Percentiles rank a stretch among this genome's conserved stretches.
phyloP scores from a whole-genome alignment of 768 basidiomycete genomes.

The Amanita pallidorosea region DNA sequence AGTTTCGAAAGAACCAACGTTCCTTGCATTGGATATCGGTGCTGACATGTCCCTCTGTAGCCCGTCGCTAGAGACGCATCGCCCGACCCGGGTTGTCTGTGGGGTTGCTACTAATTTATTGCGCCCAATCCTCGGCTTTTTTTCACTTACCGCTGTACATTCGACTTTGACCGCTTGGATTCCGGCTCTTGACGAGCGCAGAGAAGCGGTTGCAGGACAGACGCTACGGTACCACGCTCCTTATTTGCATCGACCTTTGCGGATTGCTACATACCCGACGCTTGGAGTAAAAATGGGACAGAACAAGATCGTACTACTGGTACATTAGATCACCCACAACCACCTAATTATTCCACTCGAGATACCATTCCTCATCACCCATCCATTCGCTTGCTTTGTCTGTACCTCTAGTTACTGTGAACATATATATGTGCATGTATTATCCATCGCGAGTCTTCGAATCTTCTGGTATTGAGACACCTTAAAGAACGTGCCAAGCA shows the following conservation, averaged over 20 bases:
- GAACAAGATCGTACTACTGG: neutral
- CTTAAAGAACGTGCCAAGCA: constrained; percentile 3
- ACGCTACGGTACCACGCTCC: neutral
- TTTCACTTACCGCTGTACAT: neutral
- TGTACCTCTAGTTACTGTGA: neutral
- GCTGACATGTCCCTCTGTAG: constrained; percentile 5
- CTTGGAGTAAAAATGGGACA: neutral
- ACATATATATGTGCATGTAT: neutral
- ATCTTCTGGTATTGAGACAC: neutral
- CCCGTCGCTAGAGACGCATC: constrained; percentile 13
- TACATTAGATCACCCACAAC: neutral
- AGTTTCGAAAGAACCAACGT: constrained; percentile 1
- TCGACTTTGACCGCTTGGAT: neutral
- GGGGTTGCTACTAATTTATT: constrained; percentile 8
- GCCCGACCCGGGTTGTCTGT: constrained; percentile 10
- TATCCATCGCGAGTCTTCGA: neutral
- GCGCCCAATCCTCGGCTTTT: neutral
- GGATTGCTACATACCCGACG: neutral
- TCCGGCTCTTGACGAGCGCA: constrained; percentile 1
- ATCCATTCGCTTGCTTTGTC: neutral
- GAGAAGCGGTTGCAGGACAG: neutral
- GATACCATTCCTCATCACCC: neutral
- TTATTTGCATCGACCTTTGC: neutral
- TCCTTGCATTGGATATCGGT: neutral
- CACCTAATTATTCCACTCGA: neutral